Evolutionary conservation across 2,329 filamentous ascomycete species (phyloP), one percentile per base, ranked within the genome.

Genomic region (Aspergillus ochraceoroseus): DNA sequence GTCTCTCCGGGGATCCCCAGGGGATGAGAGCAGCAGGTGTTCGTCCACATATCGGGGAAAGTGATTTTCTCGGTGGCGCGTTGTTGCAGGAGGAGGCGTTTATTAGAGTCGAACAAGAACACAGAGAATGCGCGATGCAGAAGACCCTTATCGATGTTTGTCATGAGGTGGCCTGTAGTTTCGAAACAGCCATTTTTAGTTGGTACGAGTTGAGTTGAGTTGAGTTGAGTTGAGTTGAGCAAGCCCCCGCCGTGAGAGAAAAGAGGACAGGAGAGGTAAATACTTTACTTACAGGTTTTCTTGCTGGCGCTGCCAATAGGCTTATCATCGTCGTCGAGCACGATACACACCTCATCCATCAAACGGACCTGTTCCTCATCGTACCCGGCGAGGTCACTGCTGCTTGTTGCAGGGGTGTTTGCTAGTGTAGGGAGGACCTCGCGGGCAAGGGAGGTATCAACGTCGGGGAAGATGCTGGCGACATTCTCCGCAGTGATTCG

Each of bases 331-430:
- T 94, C 82, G 66, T 96, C 90, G 32, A 94, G 73, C 12, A 98
- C 92, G 63, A 98, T 96, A 76, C 92, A 98, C 34, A 95, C 85
- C 72, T 96, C 92, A 59, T 98, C 90, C 92, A 98, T 98, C 58
- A 98, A 71, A 35, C 90, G 83, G 58, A 95, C 95, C 72, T 98
- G 92, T 73, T 96, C 90, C 65, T 86, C 90, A 72, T 96, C 89
- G 71, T 96, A 94, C 36, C 90, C 92, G 41, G 83, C 83, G 30
- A 96, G 76, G 43, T 87, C 87, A 37, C 79, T 75, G 49, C 70
- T 70, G 59, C 61, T 55, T n/a, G 63, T 61, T 43, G 61, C 60
- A 32, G 43, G 52, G 43, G 46, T 55, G 35, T 41, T 58, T 32
- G 32, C 27, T 23, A 48, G 51, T 28, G 74, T 78, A 46, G 65